Base-by-base conservation (phyloP, 2,329 filamentous ascomycete genomes). In the Ceratocystis lukuohia region DNA sequence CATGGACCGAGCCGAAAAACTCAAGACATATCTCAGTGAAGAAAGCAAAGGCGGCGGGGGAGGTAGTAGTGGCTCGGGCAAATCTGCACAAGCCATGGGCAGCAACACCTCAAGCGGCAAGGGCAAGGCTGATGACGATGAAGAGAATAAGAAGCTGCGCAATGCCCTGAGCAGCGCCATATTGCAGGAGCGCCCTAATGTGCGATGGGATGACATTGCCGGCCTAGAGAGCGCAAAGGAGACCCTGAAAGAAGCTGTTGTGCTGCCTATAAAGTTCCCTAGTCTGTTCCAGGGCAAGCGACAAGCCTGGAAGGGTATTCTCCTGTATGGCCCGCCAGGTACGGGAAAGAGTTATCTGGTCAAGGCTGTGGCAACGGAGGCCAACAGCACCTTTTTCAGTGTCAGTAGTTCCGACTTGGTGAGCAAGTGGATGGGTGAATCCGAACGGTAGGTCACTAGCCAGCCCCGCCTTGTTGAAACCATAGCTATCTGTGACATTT, bases 381-480 rank as follows among this genome's bases (percentile, higher is more conserved):
- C 94, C 68, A 97, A 99, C 77, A 96, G 92, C 77, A 97, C 94
- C 2, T 99, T 99, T 75, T 99, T 99, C 82, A 96, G 91, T 73
- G 93, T 99, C 70, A 96, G 90, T 77, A 96, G 90, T 81, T 96
- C 91, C 74, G 94, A 99, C 75, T 76, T 99, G 76, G 94, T 99
- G 69, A 96, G 91, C 76, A 99, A 99, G 75, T 99, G 94, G 94
- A 99, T 99, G 94, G 94, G 94, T 79, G 94, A 99, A 77, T 95
- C 89, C 80, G 94, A 99, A 84, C 85, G 91, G 90, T 95, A 79
- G 68, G 74, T 41, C 45, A 62, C 61, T 6, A 57, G 28, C 30
- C 17, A 17, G 20, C 30, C 15, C 41, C 37, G 1, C 17, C 46
- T 69, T 71, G 37, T 71, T 41, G 37, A 41, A 41, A 41, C 8